These are phyloP conservation scores for Boletus semigastroideus DNA, from an alignment of 1,284 basidiomycete species.

Conservation along the genomic window DNA sequence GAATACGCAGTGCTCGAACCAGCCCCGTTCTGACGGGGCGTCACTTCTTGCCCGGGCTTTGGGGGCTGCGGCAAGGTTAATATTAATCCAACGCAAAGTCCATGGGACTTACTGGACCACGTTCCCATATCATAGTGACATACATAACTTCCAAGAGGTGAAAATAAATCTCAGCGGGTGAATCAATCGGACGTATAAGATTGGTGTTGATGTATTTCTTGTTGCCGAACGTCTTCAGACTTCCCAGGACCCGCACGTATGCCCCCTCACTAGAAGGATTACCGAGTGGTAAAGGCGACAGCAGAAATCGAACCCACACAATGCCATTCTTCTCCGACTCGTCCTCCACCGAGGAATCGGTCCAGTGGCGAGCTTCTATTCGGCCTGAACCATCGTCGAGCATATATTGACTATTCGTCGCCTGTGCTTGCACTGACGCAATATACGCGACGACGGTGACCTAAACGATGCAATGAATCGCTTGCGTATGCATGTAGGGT, in stretches of 20 bases:
- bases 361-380: slow-evolving; percentile 90
- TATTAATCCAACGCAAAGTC: neutral
- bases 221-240: slow-evolving; percentile 82
- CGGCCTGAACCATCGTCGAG: slow-evolving; percentile 90
- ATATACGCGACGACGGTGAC: slow-evolving; percentile 83
- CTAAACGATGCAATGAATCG: slow-evolving; percentile 34
- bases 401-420: slow-evolving; percentile 81
- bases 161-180: slow-evolving; percentile 83
- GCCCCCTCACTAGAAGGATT: slow-evolving; percentile 57
- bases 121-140: slow-evolving; percentile 46
- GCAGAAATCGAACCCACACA: slow-evolving; percentile 31
- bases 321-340: slow-evolving; percentile 47
- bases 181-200: slow-evolving; percentile 67
- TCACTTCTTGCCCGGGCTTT: slow-evolving; percentile 25
- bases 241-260: slow-evolving; percentile 88
- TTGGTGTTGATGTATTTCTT: slow-evolving; percentile 83
- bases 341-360: slow-evolving; percentile 65
- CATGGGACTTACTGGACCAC: slow-evolving; percentile 41
- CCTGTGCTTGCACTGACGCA: slow-evolving; percentile 63
- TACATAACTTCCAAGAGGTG: slow-evolving; percentile 63
- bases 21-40: slow-evolving; percentile 14
- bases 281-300: neutral
- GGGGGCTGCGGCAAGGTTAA: slow-evolving; percentile 24
- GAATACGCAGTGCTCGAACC: slow-evolving; percentile 29
- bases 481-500: neutral